Evolutionary conservation across 331 rosid genomes (phyloP), one percentile per base, ranked within the genome.

Genomic region (Malus hybrid): DNA sequence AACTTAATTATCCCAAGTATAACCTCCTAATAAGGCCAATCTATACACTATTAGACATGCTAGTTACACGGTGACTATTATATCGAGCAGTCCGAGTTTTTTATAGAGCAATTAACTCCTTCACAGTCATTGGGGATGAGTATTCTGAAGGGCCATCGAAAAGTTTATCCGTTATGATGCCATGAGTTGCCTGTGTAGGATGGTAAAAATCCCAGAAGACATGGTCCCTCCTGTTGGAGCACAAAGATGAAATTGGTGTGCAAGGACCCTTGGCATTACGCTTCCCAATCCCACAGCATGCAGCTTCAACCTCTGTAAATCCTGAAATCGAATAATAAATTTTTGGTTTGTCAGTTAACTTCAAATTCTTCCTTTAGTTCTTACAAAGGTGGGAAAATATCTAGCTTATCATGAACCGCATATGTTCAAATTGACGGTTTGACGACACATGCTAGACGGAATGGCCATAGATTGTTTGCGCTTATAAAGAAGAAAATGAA

Each of bases 151-250:
- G 48, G 56, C 91, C 94, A 44, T 86, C 54, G 32, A 88, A 91
- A 32, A 93, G 59, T 57, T 9, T 61, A 3, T 91, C 87, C 0
- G 34, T 82, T 34, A 88, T 29, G 32, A 86, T 71, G 22, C 87
- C 82, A 20, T 74, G 57, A 67, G 97, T 85, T 65, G 90, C 83
- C 73, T 93, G 86, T 1, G 96, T 80, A 0, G 97, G 97, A 81
- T 93, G 98, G 78, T 39, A 91, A 64, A 71, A 76, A 78, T 93
- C 97, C 93, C 93, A 91, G 78, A 93, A 93, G 44, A 93, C 27
- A 75, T 88, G 90, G 63, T 82, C 84, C 10, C 80, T 75, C 83
- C 95, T 91, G 48, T 87, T 88, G 61, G 91, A 60, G 84, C 97
- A 93, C 66, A 75, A 85, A 11, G 27, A 34, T 20, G 93, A 72